phyloP scores from a whole-genome alignment of 1,284 basidiomycete genomes.

The Trametes versicolor region DNA sequence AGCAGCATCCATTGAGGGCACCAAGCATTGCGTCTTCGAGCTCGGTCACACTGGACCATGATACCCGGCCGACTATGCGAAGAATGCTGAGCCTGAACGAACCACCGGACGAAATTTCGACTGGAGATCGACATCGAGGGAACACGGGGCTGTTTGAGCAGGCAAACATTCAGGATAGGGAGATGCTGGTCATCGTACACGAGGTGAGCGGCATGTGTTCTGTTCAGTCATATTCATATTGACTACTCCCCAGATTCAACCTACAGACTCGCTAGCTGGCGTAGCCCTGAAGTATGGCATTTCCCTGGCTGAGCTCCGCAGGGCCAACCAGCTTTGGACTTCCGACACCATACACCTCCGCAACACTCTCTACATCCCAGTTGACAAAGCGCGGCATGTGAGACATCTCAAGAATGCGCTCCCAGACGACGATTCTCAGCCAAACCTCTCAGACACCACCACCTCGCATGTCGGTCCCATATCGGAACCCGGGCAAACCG shows the following conservation, averaged over 20 bases:
- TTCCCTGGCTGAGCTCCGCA: constrained; percentile 81
- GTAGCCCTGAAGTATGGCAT: constrained; percentile 91
- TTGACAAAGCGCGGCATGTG: constrained; percentile 51
- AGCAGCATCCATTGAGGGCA: constrained; percentile 31
- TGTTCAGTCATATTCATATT: background rate
- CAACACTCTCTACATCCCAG: constrained; percentile 82
- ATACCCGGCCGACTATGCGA: constrained; percentile 45
- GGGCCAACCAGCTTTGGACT: constrained; percentile 90
- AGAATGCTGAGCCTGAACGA: constrained; percentile 40
- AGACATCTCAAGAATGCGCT: constrained; percentile 37
- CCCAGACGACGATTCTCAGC: constrained; percentile 21
- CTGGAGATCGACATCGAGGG: background rate
- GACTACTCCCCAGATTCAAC: constrained; percentile 59
- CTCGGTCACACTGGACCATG: constrained; percentile 29
- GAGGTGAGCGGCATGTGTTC: too few species aligned
- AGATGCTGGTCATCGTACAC: constrained; percentile 65
- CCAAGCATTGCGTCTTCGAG: constrained; percentile 32
- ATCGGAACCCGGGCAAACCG: background rate
- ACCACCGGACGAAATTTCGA: background rate
- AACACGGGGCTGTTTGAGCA: background rate
- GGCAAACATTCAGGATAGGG: constrained; percentile 41
- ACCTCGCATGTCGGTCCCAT: background rate
- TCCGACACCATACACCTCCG: constrained; percentile 91
- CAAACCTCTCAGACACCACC: constrained; percentile 11
- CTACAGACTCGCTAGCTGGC: constrained; percentile 83